Evolutionary conservation across 148 eudicot species (phyloP).

Genomic region (Beta vulgaris): DNA sequence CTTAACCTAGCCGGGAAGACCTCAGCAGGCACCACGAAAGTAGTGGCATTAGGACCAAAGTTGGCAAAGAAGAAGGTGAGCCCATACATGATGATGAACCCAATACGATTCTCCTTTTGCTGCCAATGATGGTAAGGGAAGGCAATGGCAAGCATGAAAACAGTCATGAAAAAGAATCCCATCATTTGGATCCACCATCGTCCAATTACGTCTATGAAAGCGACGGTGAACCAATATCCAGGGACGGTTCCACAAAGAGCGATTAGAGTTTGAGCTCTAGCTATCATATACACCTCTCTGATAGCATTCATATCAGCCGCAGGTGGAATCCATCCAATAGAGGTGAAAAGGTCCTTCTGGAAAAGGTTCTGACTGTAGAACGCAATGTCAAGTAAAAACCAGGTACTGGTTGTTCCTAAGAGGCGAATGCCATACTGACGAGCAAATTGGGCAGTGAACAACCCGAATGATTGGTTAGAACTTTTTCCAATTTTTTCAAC

Average conservation of each 20-base stretch:
- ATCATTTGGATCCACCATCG: conserved; percentile 49
- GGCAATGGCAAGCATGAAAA: conserved; percentile 72
- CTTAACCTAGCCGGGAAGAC: conserved; percentile 57
- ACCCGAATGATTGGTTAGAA: conserved; percentile 27
- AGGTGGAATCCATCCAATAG: conserved; percentile 54
- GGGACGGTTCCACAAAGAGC: conserved; percentile 70
- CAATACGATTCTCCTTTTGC: conserved; percentile 31
- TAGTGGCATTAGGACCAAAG: conserved; percentile 65
- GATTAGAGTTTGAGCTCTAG: conserved; percentile 59
- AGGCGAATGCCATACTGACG: conserved; percentile 49
- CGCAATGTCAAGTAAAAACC: conserved; percentile 75
- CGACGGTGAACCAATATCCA: conserved; percentile 66
- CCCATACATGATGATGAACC: conserved; percentile 50
- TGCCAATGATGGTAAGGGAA: conserved; percentile 56
- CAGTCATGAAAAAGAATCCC: conserved; percentile 70
- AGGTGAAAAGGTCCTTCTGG: conserved; percentile 58
- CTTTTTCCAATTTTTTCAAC: conserved; percentile 16
- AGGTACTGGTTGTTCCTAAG: conserved; percentile 55
- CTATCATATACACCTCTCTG: conserved; percentile 48
- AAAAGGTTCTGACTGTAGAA: conserved; percentile 68
- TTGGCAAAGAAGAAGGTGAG: conserved; percentile 63
- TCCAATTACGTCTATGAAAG: conserved; percentile 53
- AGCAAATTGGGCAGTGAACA: conserved; percentile 45
- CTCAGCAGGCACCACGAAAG: conserved; percentile 61
- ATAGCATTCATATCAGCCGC: conserved; percentile 56